A percentile compares a stretch with the other conserved stretches of the same genome.
phyloP scores from a whole-genome alignment of 2,329 filamentous ascomycete species.

The Fusarium buxicola region DNA sequence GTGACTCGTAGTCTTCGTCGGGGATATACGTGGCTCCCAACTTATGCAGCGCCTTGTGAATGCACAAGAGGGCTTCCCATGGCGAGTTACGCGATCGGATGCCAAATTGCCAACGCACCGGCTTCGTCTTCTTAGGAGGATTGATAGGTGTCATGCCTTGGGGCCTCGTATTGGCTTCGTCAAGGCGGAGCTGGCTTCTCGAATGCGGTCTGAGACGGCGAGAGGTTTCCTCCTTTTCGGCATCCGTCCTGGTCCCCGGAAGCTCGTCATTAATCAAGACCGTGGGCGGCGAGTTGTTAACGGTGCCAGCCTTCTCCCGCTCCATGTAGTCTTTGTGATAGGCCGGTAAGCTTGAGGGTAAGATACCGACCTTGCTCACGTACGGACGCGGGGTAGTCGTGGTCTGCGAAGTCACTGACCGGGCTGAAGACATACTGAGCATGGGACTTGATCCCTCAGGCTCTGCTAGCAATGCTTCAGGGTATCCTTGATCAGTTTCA shows the following conservation, averaged over 20 bases:
- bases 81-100: slow-evolving; percentile 95
- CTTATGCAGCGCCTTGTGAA: slow-evolving; percentile 90
- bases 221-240: slow-evolving; percentile 84
- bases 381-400: slow-evolving; percentile 66
- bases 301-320: slow-evolving; percentile 67
- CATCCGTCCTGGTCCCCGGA: slow-evolving; percentile 67
- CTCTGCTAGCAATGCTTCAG: slow-evolving; percentile 51
- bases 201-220: slow-evolving; percentile 88
- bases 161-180: slow-evolving; percentile 70
- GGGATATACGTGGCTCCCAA: slow-evolving; percentile 90
- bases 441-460: slow-evolving; percentile 61
- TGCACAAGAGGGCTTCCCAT: slow-evolving; percentile 92
- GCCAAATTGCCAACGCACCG: slow-evolving; percentile 97
- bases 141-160: slow-evolving; percentile 72
- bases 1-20: slow-evolving; percentile 68
- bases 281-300: slow-evolving; percentile 56
- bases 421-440: slow-evolving; percentile 65
- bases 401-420: slow-evolving; percentile 64
- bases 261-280: slow-evolving; percentile 61
- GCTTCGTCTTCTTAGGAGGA: slow-evolving; percentile 77
- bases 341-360: slow-evolving; percentile 89
- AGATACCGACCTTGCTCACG: slow-evolving; percentile 87
- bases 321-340: slow-evolving; percentile 94
- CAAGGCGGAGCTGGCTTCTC: slow-evolving; percentile 74
- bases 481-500: slow-evolving; percentile 49